Evolutionary conservation across 2,329 filamentous ascomycete genomes (phyloP).

Genomic region (Xenoacremonium recifei): DNA sequence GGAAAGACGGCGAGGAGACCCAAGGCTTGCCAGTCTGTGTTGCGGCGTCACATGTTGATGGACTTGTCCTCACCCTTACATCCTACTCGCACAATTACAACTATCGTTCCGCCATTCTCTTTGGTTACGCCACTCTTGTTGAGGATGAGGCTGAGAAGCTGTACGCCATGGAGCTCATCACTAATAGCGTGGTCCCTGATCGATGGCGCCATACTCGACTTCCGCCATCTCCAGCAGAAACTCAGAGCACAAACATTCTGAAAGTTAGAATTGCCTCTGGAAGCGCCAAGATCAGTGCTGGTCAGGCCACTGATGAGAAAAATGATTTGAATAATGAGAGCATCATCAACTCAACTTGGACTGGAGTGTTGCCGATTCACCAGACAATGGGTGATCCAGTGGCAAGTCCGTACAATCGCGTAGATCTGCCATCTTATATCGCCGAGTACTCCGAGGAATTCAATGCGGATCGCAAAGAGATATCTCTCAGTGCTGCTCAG

Average conservation of each 20-base stretch:
- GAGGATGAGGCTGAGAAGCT: constrained; percentile 67
- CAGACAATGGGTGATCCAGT: constrained; percentile 63
- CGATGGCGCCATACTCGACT: constrained; percentile 69
- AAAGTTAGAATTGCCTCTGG: constrained; percentile 67
- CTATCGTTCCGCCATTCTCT: constrained; percentile 77
- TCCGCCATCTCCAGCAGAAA: constrained; percentile 70
- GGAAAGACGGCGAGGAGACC: not conserved
- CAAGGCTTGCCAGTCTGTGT: constrained; percentile 69
- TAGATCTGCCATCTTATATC: constrained; percentile 63
- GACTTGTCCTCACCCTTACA: constrained; percentile 74
- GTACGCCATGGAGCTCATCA: constrained; percentile 77
- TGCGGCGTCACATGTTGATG: constrained; percentile 73
- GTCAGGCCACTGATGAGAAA: constrained; percentile 57
- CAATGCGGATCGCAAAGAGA: constrained; percentile 31
- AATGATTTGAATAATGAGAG: constrained; percentile 45
- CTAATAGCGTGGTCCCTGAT: constrained; percentile 66
- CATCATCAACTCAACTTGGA: constrained; percentile 48
- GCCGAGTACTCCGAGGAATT: constrained; percentile 35
- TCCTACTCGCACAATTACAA: constrained; percentile 83
- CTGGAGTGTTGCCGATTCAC: constrained; percentile 62
- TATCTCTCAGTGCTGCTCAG: constrained; percentile 24
- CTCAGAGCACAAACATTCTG: constrained; percentile 73
- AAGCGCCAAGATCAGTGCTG: constrained; percentile 72
- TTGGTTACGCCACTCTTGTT: constrained; percentile 70
- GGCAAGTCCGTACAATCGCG: constrained; percentile 56